Evolutionary conservation across 2,329 filamentous ascomycete species (phyloP).

Genomic region (Pseudocercospora vitis): DNA sequence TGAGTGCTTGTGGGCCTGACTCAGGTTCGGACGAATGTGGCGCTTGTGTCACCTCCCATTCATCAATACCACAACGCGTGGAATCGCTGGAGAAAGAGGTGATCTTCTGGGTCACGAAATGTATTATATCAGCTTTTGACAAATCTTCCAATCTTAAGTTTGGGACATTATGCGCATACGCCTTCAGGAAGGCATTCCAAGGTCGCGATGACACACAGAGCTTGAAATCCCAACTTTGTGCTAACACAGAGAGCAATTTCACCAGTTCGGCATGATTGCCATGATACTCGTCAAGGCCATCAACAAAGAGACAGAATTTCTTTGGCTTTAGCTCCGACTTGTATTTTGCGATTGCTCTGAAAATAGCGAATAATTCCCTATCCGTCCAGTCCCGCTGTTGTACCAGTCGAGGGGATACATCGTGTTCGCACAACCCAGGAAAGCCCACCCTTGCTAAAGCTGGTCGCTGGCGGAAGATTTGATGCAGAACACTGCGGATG

Average conservation of each 20-base stretch:
- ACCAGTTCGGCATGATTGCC: conserved; percentile 12
- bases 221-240: conserved; percentile 15
- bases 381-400: background rate
- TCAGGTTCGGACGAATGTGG: too few species aligned
- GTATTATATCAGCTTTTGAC: background rate
- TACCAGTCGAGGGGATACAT: background rate
- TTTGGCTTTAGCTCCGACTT: background rate
- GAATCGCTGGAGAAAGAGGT: background rate
- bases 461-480: background rate
- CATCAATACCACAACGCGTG: background rate
- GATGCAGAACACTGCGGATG: conserved; percentile 18
- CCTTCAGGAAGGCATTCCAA: conserved; percentile 23
- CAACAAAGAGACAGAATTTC: conserved; percentile 23
- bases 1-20: background rate
- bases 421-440: background rate
- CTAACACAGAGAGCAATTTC: background rate
- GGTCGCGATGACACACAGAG: conserved; percentile 27
- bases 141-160: background rate
- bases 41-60: background rate
- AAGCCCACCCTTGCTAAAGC: background rate
- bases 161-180: background rate
- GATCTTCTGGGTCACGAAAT: background rate
- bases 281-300: conserved; percentile 24
- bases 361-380: background rate
- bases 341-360: background rate